Percentiles rank a stretch among this genome's conserved stretches.
Conservation (phyloP, 495 filamentous ascomycete genomes). For the Filosporella fistucella region DNA sequence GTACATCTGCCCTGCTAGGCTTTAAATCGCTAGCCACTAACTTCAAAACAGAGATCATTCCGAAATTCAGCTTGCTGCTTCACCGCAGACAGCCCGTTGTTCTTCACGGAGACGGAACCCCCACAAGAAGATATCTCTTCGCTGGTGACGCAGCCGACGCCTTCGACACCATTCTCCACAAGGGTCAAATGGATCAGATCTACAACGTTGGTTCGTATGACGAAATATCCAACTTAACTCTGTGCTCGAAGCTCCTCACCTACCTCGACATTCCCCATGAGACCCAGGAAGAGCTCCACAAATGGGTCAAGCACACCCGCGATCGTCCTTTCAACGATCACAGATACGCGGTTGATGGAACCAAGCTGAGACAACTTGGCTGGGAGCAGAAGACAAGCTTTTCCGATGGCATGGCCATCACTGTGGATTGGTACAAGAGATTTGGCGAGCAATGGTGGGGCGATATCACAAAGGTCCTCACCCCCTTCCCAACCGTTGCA, state of each 20-base stretch:
- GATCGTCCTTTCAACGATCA: conserved; percentile 74
- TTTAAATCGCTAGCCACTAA: conserved; percentile 18
- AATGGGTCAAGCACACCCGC: conserved; percentile 59
- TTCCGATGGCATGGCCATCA: conserved; percentile 54
- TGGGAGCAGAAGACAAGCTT: conserved; percentile 63
- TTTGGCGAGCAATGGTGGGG: conserved; percentile 69
- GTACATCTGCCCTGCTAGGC: conserved; percentile 18
- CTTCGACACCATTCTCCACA: conserved; percentile 73
- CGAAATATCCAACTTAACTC: conserved; percentile 58
- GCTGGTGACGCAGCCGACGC: conserved; percentile 72
- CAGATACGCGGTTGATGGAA: conserved; percentile 62
- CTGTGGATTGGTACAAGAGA: conserved; percentile 64
- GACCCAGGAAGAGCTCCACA: conserved; percentile 36
- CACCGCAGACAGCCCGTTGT: conserved; percentile 51
- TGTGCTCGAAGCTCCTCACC: conserved; percentile 54
- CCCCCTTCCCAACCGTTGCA: conserved; percentile 52
- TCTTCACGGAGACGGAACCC: conserved; percentile 65
- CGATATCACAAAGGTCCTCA: conserved; percentile 60
- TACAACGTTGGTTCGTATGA: conserved; percentile 71
- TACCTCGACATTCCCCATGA: conserved; percentile 41
- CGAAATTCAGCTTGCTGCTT: conserved; percentile 66
- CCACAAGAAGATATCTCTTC: conserved; percentile 64
- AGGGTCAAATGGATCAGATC: conserved; percentile 57
- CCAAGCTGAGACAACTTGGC: conserved; percentile 58
- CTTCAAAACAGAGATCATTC: conserved; percentile 59